phyloP scores from a whole-genome alignment of 2,329 filamentous ascomycete genomes.

The Elsinoe arachidis region DNA sequence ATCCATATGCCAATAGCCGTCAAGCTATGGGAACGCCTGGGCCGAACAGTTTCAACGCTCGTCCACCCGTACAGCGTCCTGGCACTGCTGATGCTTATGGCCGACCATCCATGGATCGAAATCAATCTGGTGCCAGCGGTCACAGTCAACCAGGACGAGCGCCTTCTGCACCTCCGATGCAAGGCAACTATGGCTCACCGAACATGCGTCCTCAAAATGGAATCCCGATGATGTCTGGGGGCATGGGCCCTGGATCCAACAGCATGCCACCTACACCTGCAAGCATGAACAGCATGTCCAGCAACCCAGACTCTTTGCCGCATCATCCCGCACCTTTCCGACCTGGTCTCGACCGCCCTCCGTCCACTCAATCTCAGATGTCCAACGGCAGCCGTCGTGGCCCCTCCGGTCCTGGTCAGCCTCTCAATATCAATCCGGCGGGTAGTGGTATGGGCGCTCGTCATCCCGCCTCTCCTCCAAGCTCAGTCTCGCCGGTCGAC shows the following conservation, averaged over 20 bases:
- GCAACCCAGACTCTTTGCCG: slow-evolving; percentile 48
- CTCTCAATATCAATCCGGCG: slow-evolving; percentile 19
- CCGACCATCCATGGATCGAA: slow-evolving; percentile 4
- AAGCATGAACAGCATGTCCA: slow-evolving; percentile 15
- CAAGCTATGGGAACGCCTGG: neutral
- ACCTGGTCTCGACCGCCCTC: slow-evolving; percentile 34
- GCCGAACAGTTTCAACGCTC: neutral
- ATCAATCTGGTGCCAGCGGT: neutral
- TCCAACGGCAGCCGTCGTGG: slow-evolving; percentile 7
- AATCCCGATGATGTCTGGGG: slow-evolving; percentile 18
- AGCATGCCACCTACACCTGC: neutral
- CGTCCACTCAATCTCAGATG: neutral
- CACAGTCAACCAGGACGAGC: slow-evolving; percentile 12
- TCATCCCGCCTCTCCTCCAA: slow-evolving; percentile 28
- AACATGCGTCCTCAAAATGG: neutral
- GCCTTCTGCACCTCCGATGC: slow-evolving; percentile 13
- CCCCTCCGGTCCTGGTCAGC: slow-evolving; percentile 19
- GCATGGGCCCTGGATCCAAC: neutral
- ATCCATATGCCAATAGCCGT: neutral
- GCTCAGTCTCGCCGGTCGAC: slow-evolving; percentile 22
- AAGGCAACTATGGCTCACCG: neutral
- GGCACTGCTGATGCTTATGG: slow-evolving; percentile 9
- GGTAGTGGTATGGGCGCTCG: neutral
- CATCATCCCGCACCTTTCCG: slow-evolving; percentile 48
- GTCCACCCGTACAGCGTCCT: neutral